These are phyloP conservation scores for Fusarium napiforme DNA, from an alignment of 2,329 filamentous ascomycete species.

Conservation along the genomic window DNA sequence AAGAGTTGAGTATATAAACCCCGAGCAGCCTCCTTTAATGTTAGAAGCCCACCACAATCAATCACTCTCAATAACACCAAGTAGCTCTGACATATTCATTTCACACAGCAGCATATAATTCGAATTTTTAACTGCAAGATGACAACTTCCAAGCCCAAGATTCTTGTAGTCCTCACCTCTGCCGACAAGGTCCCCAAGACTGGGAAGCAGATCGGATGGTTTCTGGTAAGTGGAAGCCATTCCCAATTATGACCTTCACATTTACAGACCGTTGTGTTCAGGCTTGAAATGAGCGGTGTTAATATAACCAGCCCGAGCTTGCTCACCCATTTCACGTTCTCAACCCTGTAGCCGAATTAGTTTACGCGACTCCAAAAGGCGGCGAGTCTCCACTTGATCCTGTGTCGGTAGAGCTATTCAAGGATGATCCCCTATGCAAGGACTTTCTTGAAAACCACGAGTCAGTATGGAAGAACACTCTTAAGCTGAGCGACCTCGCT, in stretches of 20 bases:
- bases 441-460: neutral
- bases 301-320: neutral
- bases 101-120: too few species aligned
- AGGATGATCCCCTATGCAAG: neutral
- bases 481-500: neutral
- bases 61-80: neutral
- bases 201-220: neutral
- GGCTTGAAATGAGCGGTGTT: rapidly evolving
- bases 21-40: rapidly evolving
- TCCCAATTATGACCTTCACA: rapidly evolving
- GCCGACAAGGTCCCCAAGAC: neutral
- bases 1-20: neutral
- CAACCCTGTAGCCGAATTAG: neutral
- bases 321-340: neutral
- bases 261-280: rapidly evolving
- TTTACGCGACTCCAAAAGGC: neutral
- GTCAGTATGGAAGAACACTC: neutral
- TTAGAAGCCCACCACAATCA: neutral
- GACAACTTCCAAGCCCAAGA: neutral
- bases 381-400: constrained; percentile 1
- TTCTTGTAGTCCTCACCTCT: neutral
- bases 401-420: neutral
- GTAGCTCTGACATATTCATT: rapidly evolving
- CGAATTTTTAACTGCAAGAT: rapidly evolving
- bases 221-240: neutral